These are phyloP conservation scores for Casuarina glauca DNA, from an alignment of 306 rosid species.

Conservation along the genomic window DNA sequence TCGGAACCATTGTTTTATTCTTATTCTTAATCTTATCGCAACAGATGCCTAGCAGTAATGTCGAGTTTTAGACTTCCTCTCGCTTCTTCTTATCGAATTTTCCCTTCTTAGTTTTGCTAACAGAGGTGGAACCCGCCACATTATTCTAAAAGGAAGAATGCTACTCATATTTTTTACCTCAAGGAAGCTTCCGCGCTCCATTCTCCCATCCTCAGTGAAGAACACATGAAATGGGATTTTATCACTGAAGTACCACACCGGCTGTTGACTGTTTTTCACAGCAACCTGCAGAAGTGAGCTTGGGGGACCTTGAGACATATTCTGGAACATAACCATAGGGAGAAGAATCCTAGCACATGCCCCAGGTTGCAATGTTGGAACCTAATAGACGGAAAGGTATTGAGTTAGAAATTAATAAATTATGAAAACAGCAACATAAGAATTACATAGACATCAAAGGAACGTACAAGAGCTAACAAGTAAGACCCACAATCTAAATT, in stretches of 20 bases:
- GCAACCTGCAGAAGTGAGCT: slow-evolving; percentile 91
- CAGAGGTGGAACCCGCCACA: background rate
- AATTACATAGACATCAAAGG: background rate
- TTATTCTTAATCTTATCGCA: background rate
- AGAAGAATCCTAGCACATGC: slow-evolving; percentile 62
- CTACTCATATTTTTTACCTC: slow-evolving; percentile 57
- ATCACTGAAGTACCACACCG: slow-evolving; percentile 93
- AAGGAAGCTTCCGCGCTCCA: slow-evolving; percentile 89
- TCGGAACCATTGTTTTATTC: background rate
- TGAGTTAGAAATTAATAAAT: slow-evolving; percentile 20
- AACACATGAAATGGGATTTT: slow-evolving; percentile 66
- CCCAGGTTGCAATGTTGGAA: slow-evolving; percentile 85
- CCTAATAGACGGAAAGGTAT: slow-evolving; percentile 45
- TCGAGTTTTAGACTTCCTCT: background rate
- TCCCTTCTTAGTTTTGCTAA: background rate
- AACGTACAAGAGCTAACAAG: background rate
- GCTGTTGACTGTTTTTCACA: slow-evolving; percentile 87
- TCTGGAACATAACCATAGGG: slow-evolving; percentile 93
- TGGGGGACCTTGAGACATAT: slow-evolving; percentile 96
- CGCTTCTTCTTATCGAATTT: background rate
- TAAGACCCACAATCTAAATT: background rate
- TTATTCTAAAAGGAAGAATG: slow-evolving; percentile 14
- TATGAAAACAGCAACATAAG: slow-evolving; percentile 2
- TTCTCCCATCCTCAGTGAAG: slow-evolving; percentile 91
- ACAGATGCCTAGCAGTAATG: background rate